Evolutionary conservation across 192 early-diverging fungal species (phyloP), one percentile per base, ranked within the genome.

Genomic region (Ambispora gerdemannii): DNA sequence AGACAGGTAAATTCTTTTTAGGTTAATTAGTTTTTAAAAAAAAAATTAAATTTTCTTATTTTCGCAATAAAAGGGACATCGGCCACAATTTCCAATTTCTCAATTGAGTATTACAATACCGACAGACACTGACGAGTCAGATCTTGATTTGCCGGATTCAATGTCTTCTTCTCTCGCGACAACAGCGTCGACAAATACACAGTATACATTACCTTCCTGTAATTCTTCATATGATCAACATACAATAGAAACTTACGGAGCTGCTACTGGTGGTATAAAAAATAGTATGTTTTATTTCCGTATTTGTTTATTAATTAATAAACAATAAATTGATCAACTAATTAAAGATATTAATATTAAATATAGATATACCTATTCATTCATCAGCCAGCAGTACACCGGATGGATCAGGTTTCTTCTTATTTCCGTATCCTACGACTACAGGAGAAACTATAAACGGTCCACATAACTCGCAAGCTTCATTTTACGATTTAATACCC

Each of bases 51-150:
- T 43, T 43, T 43, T 24, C 32, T 32, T 22, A 19, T 20, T 31
- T 22, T 66, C 19, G 38, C 0, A 49, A 25, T 25, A 4, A 0
- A 8, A 67, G 28, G 19, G 11, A 34, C 65, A 32, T 32, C 24
- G 24, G 35, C 25, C 50, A 19, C 4, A 53, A 20, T 52, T 67
- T 34, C 34, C 30, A 11, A 53, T 33, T 20, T 31, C 27, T 13
- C 13, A 50, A 52, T 53, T 50, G 15, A 67, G 65, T 27, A 70
- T 70, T 17, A 70, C 55, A 38, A 70, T 70, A 30, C 68, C 68
- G 2, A 70, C 1, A 22, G 68, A 70, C 31, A 58, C 56, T 10
- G 68, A 70, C 49, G 68, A 70, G 2, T 70, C 68, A 20, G 56
- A 70, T 47, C 25, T 20, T 10, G 68, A 70, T 10, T 47, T 70